Evolutionary conservation across 306 rosid species (phyloP), one percentile per base, ranked within the genome.

Genomic region (Senna tora): DNA sequence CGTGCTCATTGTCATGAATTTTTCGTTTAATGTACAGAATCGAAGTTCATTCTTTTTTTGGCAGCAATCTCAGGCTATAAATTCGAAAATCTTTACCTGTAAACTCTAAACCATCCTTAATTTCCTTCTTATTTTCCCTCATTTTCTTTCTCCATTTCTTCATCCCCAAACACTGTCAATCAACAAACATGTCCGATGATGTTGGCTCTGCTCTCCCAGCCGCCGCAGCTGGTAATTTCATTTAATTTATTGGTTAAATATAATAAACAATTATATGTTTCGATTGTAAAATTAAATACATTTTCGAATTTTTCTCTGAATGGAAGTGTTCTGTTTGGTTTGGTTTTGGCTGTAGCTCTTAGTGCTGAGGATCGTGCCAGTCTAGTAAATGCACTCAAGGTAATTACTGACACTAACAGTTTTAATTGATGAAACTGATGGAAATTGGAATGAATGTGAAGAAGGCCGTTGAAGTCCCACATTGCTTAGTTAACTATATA

Each of bases 191-290:
- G 67, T 30, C 67, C 25, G 76, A 59, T 41, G 76, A 59, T 59
- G 22, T 58, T 25, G 59, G 12, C 59, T 6, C 59, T 68, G 3
- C 60, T 21, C 69, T 72, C 16, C 76, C 76, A 0, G 69, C 77
- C 12, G 69, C 77, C 11, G 77, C 60, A 5, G 76, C 67, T 4
- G 76, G 76, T 58, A 72, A 25, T 30, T 30, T 28, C 8, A 21
- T 25, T 25, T 1, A 25, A 25, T 25, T 25, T 25, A 25, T 25
- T 25, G 30, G 30, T n/a, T n/a, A n/a, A n/a, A n/a, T n/a, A n/a
- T n/a, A n/a, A n/a, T n/a, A n/a, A n/a, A n/a, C n/a, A n/a, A n/a
- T n/a, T n/a, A n/a, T n/a, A n/a, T n/a, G n/a, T n/a, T n/a, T n/a
- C n/a, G n/a, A n/a, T n/a, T n/a, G n/a, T n/a, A n/a, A n/a, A n/a